These are phyloP conservation scores for Euclidium syriacum DNA, from an alignment of 345 rosid genomes.

Conservation along the genomic window DNA sequence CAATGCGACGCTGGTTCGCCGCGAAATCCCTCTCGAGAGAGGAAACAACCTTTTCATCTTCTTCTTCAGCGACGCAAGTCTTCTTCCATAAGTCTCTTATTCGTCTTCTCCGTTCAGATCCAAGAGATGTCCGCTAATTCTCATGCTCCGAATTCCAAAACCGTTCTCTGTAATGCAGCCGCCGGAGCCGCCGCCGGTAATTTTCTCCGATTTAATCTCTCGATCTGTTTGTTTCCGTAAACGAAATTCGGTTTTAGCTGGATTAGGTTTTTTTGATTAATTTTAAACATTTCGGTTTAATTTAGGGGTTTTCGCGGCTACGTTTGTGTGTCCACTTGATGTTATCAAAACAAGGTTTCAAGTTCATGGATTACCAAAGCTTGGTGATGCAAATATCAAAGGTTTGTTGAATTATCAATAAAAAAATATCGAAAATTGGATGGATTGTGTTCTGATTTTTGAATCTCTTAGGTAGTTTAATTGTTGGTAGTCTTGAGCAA, in stretches of 20 bases:
- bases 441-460: not conserved
- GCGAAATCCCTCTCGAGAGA: constrained; percentile 62
- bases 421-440: not conserved
- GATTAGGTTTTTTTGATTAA: not conserved
- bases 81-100: constrained; percentile 9
- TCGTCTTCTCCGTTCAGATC: constrained; percentile 10
- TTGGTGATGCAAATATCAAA: constrained; percentile 37
- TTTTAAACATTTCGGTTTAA: not conserved
- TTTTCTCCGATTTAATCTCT: not conserved
- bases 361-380: constrained; percentile 71
- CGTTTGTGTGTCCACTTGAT: constrained; percentile 88
- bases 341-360: constrained; percentile 92
- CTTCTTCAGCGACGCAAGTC: constrained; percentile 2
- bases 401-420: too few relatives aligned
- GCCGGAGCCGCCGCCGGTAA: constrained; percentile 92
- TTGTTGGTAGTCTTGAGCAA: constrained; percentile 67
- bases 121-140: constrained; percentile 51
- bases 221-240: not conserved
- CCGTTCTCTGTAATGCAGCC: constrained; percentile 76
- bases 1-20: constrained; percentile 78
- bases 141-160: constrained; percentile 46
- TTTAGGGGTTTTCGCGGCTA: constrained; percentile 77
- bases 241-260: too few relatives aligned
- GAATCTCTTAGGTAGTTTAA: constrained; percentile 77
- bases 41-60: constrained; percentile 33